Conservation (phyloP, 1,284 basidiomycete species). For the Sporisorium reilianum region DNA sequence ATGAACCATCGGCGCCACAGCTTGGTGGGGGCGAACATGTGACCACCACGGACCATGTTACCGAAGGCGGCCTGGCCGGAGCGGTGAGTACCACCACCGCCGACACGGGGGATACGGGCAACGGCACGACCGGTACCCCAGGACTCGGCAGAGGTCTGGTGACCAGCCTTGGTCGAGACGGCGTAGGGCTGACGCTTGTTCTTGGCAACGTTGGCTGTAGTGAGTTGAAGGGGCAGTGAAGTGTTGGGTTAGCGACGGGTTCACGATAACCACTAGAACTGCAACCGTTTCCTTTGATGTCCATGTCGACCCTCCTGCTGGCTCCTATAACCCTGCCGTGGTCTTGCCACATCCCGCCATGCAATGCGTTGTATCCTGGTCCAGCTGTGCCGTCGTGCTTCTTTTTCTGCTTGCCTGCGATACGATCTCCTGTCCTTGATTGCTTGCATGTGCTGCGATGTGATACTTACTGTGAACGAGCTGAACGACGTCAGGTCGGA, state of each 20-base stretch:
- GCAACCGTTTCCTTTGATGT: not conserved
- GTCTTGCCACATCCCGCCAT: too few relatives aligned
- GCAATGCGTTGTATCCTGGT: too few relatives aligned
- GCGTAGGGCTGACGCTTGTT: slow-evolving; percentile 98
- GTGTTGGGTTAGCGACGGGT: slow-evolving; percentile 11
- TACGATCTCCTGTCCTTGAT: not conserved
- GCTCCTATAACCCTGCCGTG: not conserved
- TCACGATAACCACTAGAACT: not conserved
- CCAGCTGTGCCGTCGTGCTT: not conserved
- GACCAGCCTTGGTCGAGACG: slow-evolving; percentile 96
- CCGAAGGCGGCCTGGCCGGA: slow-evolving; percentile 98
- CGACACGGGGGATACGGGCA: slow-evolving; percentile 99
- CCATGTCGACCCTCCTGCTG: not conserved
- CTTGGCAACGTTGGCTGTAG: slow-evolving; percentile 93
- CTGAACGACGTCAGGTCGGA: slow-evolving; percentile 97
- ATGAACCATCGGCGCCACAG: slow-evolving; percentile 99
- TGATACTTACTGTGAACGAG: slow-evolving; percentile 92
- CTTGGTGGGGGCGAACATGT: slow-evolving; percentile 99
- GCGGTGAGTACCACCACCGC: slow-evolving; percentile 97
- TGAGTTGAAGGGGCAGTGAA: not conserved
- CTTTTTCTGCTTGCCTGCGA: not conserved
- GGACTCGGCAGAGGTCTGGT: slow-evolving; percentile 98
- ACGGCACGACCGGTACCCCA: slow-evolving; percentile 99
- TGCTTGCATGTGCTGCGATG: not conserved
- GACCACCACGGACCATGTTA: slow-evolving; percentile 79